phyloP scores from a whole-genome alignment of 202 grass and related monocot species.

The Zizania palustris region DNA sequence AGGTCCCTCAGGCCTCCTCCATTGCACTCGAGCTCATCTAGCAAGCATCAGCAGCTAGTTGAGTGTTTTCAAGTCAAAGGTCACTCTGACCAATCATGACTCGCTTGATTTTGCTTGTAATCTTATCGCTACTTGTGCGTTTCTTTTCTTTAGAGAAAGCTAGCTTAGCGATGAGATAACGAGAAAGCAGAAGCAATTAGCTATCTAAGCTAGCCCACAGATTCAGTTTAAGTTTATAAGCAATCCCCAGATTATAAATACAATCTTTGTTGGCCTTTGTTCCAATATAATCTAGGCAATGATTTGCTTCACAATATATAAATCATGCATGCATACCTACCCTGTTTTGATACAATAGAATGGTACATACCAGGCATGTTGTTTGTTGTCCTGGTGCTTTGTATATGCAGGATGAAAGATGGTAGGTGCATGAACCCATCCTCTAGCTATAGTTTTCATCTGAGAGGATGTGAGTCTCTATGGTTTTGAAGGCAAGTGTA shows the following conservation, averaged over 20 bases:
- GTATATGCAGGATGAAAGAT: not conserved
- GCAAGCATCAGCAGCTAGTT: not conserved
- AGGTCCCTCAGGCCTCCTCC: constrained; percentile 9
- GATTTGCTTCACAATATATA: not conserved
- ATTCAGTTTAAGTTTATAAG: constrained; percentile 16
- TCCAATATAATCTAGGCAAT: constrained; percentile 2
- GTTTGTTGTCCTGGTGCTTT: not conserved
- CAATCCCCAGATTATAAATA: not conserved
- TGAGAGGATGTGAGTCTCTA: not conserved
- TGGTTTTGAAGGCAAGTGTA: constrained; percentile 14
- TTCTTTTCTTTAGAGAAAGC: constrained; percentile 24
- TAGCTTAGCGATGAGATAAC: constrained; percentile 12
- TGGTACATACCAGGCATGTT: not conserved
- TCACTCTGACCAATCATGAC: constrained; percentile 37
- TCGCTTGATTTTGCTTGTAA: constrained; percentile 26
- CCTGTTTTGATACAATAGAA: not conserved
- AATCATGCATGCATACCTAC: not conserved
- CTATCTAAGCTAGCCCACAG: not conserved
- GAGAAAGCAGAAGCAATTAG: constrained; percentile 21
- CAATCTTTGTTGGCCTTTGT: constrained; percentile 2
- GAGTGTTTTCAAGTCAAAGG: constrained; percentile 50
- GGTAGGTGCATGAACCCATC: constrained; percentile 24
- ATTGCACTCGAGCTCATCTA: constrained; percentile 35
- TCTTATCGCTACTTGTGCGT: constrained; percentile 33
- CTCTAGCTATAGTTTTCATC: not conserved